These are phyloP conservation scores for Solanum tarijense DNA, from an alignment of 257 asterid species.

Conservation along the genomic window DNA sequence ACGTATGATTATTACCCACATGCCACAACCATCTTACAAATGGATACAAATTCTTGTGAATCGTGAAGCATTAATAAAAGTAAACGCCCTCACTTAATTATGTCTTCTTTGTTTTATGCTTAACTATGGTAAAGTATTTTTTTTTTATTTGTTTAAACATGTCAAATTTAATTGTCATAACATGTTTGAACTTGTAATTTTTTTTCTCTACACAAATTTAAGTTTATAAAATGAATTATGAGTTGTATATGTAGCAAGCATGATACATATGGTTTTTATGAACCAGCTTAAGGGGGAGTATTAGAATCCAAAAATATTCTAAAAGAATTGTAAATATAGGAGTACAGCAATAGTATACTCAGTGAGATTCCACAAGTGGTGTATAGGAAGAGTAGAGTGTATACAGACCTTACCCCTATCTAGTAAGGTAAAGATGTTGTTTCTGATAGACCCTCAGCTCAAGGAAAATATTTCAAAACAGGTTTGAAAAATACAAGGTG, in stretches of 20 bases:
- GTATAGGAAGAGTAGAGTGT: neutral
- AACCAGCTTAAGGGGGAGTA: neutral
- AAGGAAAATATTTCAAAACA: neutral
- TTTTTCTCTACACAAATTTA: too few relatives aligned
- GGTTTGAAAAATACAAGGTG: neutral
- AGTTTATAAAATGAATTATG: too few relatives aligned
- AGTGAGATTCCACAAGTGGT: neutral
- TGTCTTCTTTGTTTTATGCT: too few relatives aligned
- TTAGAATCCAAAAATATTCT: neutral
- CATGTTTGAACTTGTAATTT: too few relatives aligned
- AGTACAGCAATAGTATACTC: neutral
- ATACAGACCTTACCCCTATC: neutral
- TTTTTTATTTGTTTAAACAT: too few relatives aligned
- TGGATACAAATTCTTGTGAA: neutral
- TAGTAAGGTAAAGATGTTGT: neutral
- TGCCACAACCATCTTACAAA: neutral
- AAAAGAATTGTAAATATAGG: neutral
- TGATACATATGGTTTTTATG: neutral
- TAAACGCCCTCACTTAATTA: neutral
- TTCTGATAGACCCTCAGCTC: neutral
- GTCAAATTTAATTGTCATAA: too few relatives aligned
- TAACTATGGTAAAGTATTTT: too few relatives aligned
- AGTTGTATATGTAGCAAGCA: neutral
- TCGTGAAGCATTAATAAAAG: neutral
- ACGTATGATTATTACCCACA: neutral